Evolutionary conservation across 768 basidiomycete species (phyloP).

Genomic region (Lactarius sp.): DNA sequence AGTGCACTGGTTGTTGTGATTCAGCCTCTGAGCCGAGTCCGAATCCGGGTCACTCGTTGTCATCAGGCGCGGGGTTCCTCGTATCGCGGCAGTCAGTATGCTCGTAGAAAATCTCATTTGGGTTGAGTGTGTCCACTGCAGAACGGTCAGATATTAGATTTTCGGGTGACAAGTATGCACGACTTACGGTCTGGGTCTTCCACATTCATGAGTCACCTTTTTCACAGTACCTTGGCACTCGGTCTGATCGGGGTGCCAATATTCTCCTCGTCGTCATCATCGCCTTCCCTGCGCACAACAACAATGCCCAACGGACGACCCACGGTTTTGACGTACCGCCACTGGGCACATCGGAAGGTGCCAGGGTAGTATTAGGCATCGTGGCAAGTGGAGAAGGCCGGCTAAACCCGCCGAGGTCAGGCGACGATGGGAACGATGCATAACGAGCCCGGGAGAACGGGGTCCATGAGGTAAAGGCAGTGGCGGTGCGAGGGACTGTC

Average conservation of each 20-base stretch:
- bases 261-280: constrained; percentile 28
- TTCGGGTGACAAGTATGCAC: too few species aligned
- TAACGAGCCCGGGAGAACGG: constrained; percentile 49
- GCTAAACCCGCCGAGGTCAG: background rate
- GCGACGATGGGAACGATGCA: constrained; percentile 28
- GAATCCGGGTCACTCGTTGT: background rate
- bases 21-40: constrained; percentile 29
- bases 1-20: background rate
- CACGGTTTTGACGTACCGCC: constrained; percentile 3
- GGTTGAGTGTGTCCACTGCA: too few species aligned
- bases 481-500: constrained; percentile 53
- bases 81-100: too few species aligned
- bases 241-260: constrained; percentile 47
- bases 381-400: constrained; percentile 1
- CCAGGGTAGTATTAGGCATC: constrained; percentile 3
- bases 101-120: too few species aligned
- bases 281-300: background rate
- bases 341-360: constrained; percentile 15
- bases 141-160: too few species aligned
- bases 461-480: constrained; percentile 70
- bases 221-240: constrained; percentile 86
- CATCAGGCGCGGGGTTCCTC: too few species aligned
- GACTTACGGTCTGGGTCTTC: too few species aligned
- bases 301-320: background rate
- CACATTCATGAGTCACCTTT: constrained; percentile 47